These are phyloP conservation scores for Trichosporon faecale DNA, from an alignment of 1,284 basidiomycete genomes.

Conservation along the genomic window DNA sequence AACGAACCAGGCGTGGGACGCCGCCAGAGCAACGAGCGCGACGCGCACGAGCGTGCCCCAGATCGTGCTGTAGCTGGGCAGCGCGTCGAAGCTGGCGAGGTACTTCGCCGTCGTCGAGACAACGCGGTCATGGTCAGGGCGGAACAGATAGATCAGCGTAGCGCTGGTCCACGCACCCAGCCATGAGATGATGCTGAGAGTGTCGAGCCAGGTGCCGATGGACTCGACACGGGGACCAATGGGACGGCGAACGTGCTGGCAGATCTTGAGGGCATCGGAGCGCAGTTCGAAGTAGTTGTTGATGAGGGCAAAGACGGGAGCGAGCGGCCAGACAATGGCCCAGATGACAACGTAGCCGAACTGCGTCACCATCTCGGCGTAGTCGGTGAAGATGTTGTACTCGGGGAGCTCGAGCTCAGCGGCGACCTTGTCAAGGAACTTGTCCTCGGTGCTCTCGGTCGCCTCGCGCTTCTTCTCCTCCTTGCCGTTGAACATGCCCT, in stretches of 20 bases:
- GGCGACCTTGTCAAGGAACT: slow-evolving; percentile 66
- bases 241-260: slow-evolving; percentile 76
- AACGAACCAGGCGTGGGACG: slow-evolving; percentile 75
- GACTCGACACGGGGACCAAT: slow-evolving; percentile 81
- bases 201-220: slow-evolving; percentile 91
- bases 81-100: slow-evolving; percentile 35
- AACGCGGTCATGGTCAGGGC: slow-evolving; percentile 38
- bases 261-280: slow-evolving; percentile 93
- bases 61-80: slow-evolving; percentile 32
- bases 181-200: slow-evolving; percentile 83
- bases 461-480: slow-evolving; percentile 2
- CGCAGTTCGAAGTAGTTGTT: slow-evolving; percentile 88
- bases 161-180: slow-evolving; percentile 78
- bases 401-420: slow-evolving; percentile 74
- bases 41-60: slow-evolving; percentile 60
- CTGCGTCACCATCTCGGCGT: slow-evolving; percentile 88
- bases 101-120: slow-evolving; percentile 29
- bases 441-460: slow-evolving; percentile 32
- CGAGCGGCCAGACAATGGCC: slow-evolving; percentile 92
- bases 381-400: slow-evolving; percentile 78
- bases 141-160: slow-evolving; percentile 81
- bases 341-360: slow-evolving; percentile 90
- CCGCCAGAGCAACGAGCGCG: slow-evolving; percentile 68
- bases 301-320: slow-evolving; percentile 57
- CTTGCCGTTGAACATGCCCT: slow-evolving; percentile 22